Evolutionary conservation across 1,284 basidiomycete genomes (phyloP).

Genomic region (Golubevia sp.): DNA sequence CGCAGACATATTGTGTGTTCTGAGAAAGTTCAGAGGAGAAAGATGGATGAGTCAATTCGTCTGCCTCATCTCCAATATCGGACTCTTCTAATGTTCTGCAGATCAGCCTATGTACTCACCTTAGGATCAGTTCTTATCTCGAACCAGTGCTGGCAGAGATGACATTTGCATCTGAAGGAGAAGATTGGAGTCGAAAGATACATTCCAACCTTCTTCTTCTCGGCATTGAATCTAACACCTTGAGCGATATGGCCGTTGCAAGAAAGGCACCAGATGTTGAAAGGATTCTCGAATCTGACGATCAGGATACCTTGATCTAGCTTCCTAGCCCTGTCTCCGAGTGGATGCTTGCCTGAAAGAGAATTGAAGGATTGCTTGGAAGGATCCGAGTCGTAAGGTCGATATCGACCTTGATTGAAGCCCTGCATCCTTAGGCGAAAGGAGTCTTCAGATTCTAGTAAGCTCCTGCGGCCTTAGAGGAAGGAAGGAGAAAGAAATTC

Average conservation of each 20-base stretch:
- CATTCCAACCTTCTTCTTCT: slow-evolving; percentile 28
- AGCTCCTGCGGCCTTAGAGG: too few relatives aligned
- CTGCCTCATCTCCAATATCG: not conserved
- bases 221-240: slow-evolving; percentile 46
- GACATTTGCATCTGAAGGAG: slow-evolving; percentile 38
- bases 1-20: slow-evolving; percentile 38
- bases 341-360: slow-evolving; percentile 11
- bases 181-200: slow-evolving; percentile 43
- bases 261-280: slow-evolving; percentile 32
- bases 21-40: slow-evolving; percentile 2
- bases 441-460: too few relatives aligned
- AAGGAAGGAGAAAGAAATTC: too few relatives aligned
- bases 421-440: slow-evolving; percentile 56
- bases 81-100: too few relatives aligned
- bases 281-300: slow-evolving; percentile 56
- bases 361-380: slow-evolving; percentile 19
- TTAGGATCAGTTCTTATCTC: slow-evolving; percentile 44
- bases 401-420: slow-evolving; percentile 54
- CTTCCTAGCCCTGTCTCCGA: slow-evolving; percentile 21
- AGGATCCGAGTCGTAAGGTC: slow-evolving; percentile 34
- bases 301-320: slow-evolving; percentile 20
- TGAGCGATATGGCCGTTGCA: slow-evolving; percentile 30
- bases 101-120: slow-evolving; percentile 15
- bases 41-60: not conserved
- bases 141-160: slow-evolving; percentile 18